Conservation (phyloP, 2,329 filamentous ascomycete species). For the Hortaea werneckii region DNA sequence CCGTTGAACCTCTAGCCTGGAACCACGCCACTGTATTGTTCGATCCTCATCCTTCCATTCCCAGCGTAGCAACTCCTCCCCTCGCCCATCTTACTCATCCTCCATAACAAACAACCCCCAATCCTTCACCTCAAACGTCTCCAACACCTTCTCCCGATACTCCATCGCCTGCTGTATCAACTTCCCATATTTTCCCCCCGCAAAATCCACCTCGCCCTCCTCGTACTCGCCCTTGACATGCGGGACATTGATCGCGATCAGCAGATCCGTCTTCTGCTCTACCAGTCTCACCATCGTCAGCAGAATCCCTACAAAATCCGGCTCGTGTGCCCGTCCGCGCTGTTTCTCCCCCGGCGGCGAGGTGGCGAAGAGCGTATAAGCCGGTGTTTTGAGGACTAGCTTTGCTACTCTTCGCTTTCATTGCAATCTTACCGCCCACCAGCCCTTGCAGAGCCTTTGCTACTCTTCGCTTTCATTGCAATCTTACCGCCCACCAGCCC, state of each 20-base stretch:
- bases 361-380: constrained; percentile 60
- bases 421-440: not conserved
- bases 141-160: constrained; percentile 61
- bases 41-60: not conserved
- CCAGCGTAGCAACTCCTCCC: too few relatives aligned
- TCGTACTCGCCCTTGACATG: constrained; percentile 66
- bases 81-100: not conserved
- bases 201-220: constrained; percentile 59
- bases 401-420: not conserved
- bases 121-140: constrained; percentile 67
- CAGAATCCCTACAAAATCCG: constrained; percentile 55
- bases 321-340: constrained; percentile 36
- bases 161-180: constrained; percentile 52
- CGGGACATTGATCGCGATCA: constrained; percentile 82
- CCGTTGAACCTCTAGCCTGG: not conserved
- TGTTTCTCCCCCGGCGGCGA: constrained; percentile 29
- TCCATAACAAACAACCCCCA: constrained; percentile 56
- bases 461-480: not conserved
- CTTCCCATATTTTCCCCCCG: constrained; percentile 54
- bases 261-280: constrained; percentile 65
- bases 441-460: too few relatives aligned
- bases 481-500: not conserved
- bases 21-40: not conserved
- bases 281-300: constrained; percentile 69
- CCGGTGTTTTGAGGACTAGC: constrained; percentile 37